Evolutionary conservation across 768 basidiomycete genomes (phyloP).

Genomic region (Mycena chlorophos): DNA sequence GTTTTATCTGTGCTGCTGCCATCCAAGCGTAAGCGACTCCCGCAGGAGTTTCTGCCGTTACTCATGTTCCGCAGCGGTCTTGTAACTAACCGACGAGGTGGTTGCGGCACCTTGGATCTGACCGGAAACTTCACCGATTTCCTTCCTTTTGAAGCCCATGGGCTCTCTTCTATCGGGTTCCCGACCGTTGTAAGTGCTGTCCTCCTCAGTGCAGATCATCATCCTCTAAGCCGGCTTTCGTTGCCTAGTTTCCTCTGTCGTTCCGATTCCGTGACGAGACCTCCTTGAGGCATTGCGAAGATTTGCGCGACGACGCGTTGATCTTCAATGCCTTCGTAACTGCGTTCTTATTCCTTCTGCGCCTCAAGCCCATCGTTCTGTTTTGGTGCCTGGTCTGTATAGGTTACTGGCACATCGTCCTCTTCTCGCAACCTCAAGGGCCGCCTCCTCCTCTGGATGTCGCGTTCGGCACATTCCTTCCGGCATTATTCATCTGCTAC

Average conservation of each 20-base stretch:
- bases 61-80: slow-evolving; percentile 51
- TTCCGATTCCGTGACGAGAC: slow-evolving; percentile 55
- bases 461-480: slow-evolving; percentile 79
- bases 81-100: slow-evolving; percentile 63
- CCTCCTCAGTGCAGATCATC: no score
- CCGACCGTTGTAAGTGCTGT: no score
- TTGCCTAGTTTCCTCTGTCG: slow-evolving; percentile 79
- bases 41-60: slow-evolving; percentile 3
- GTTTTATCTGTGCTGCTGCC: slow-evolving; percentile 83
- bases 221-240: no score
- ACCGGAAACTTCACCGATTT: slow-evolving; percentile 75
- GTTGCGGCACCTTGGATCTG: slow-evolving; percentile 72
- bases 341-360: slow-evolving; percentile 66
- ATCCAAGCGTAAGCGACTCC: slow-evolving; percentile 64
- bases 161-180: slow-evolving; percentile 72
- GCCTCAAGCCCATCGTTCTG: slow-evolving; percentile 64
- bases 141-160: slow-evolving; percentile 55
- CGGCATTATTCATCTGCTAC: slow-evolving; percentile 74
- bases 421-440: slow-evolving; percentile 73
- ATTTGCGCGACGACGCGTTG: slow-evolving; percentile 68
- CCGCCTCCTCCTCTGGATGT: slow-evolving; percentile 67
- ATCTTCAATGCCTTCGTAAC: slow-evolving; percentile 73
- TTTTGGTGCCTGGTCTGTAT: slow-evolving; percentile 82
- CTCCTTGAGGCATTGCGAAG: slow-evolving; percentile 62
- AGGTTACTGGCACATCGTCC: slow-evolving; percentile 80